phyloP scores from a whole-genome alignment of 148 eudicot species.

The Drosera capensis region DNA sequence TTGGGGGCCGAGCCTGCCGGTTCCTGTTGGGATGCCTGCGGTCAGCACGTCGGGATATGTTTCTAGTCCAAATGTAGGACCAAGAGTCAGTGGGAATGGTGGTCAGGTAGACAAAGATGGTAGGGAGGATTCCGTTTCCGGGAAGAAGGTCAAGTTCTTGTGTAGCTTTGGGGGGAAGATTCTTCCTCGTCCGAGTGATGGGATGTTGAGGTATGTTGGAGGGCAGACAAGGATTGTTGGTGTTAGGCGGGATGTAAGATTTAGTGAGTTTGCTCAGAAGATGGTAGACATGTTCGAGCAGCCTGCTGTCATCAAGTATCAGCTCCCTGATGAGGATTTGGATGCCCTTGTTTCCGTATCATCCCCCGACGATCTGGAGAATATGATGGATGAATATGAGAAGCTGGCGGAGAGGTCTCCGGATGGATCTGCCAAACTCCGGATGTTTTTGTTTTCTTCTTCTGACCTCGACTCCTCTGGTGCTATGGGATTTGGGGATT shows the following conservation, averaged over 20 bases:
- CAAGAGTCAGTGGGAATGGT: slow-evolving; percentile 16
- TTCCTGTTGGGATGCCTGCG: slow-evolving; percentile 10
- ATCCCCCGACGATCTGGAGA: slow-evolving; percentile 73
- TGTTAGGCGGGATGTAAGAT: slow-evolving; percentile 32
- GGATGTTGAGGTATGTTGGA: slow-evolving; percentile 80
- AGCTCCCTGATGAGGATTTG: slow-evolving; percentile 86
- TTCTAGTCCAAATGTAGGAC: slow-evolving; percentile 18
- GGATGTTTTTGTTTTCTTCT: slow-evolving; percentile 75
- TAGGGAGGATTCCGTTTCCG: slow-evolving; percentile 48
- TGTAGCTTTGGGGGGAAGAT: slow-evolving; percentile 94
- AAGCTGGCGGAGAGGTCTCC: slow-evolving; percentile 52
- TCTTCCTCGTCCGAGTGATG: slow-evolving; percentile 78
- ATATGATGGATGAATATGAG: slow-evolving; percentile 95
- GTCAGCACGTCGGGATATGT: slow-evolving; percentile 12
- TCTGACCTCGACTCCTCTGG: slow-evolving; percentile 49
- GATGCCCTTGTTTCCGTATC: slow-evolving; percentile 90
- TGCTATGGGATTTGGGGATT: slow-evolving; percentile 31
- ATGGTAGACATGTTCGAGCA: slow-evolving; percentile 48
- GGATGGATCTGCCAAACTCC: slow-evolving; percentile 73
- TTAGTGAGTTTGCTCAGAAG: slow-evolving; percentile 41
- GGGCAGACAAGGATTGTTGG: slow-evolving; percentile 81
- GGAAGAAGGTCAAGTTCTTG: slow-evolving; percentile 66
- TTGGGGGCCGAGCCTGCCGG: slow-evolving; percentile 39
- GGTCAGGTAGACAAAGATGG: slow-evolving; percentile 54
- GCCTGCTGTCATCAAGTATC: slow-evolving; percentile 57